A percentile compares a stretch with the other conserved stretches of the same genome.
Evolutionary conservation across 2,329 filamentous ascomycete species (phyloP).

Genomic region (Neurospora sp.): DNA sequence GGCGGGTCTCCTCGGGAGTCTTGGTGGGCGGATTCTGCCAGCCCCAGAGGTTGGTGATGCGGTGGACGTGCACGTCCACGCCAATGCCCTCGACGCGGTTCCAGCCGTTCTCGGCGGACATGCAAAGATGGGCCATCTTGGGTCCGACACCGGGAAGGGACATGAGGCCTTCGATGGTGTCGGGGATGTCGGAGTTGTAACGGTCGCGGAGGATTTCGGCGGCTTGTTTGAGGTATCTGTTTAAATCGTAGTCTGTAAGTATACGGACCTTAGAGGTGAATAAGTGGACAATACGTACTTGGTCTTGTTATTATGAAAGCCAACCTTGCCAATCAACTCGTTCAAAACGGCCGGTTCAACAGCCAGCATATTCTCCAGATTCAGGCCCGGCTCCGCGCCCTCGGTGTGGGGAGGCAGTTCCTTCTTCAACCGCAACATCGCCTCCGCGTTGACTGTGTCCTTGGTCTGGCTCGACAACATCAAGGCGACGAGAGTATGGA

Average conservation of each 20-base stretch:
- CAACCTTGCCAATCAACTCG: constrained; percentile 69
- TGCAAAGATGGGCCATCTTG: constrained; percentile 88
- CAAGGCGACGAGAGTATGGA: constrained; percentile 77
- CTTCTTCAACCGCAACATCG: constrained; percentile 68
- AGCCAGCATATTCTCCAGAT: constrained; percentile 65
- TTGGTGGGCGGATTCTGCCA: constrained; percentile 64
- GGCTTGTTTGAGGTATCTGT: constrained; percentile 57
- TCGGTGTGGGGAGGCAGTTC: constrained; percentile 48
- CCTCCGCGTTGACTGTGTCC: constrained; percentile 78
- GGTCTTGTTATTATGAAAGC: constrained; percentile 93
- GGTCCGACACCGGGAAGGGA: constrained; percentile 79
- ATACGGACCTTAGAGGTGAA: background rate
- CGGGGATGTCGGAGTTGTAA: constrained; percentile 67
- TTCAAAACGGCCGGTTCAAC: constrained; percentile 58
- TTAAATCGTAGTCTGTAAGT: background rate
- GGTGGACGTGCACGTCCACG: constrained; percentile 90
- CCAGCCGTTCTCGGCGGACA: constrained; percentile 58
- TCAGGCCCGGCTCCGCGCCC: constrained; percentile 46
- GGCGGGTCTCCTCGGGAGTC: constrained; percentile 72
- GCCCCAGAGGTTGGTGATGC: constrained; percentile 88
- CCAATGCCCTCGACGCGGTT: constrained; percentile 64
- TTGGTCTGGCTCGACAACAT: constrained; percentile 94
- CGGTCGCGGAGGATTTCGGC: constrained; percentile 63
- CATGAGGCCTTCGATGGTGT: constrained; percentile 64
- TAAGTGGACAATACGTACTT: constrained; percentile 37